Evolutionary conservation across 2,329 filamentous ascomycete species (phyloP), one percentile per base, ranked within the genome.

Genomic region (Fusarium redolens): DNA sequence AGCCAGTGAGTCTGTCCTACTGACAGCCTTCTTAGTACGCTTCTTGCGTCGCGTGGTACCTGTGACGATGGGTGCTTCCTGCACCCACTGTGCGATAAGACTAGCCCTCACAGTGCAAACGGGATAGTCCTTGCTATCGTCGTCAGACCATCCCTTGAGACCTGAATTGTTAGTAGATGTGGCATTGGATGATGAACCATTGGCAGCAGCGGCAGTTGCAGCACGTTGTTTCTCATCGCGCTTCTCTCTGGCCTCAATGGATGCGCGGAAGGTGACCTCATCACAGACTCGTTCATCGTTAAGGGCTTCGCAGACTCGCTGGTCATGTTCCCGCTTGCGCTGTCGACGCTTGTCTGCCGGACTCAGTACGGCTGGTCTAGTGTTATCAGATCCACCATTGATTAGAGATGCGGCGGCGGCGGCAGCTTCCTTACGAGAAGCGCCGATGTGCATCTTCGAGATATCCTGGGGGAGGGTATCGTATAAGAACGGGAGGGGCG

Each of bases 101-200:
- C 90, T 86, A 1, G 93, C 92, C 28, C 93, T 87, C 71, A 93
- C 91, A 3, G 92, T 93, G 22, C 88, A 86, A 71, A 93, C 90
- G 5, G 90, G 89, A 78, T 92, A 93, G 72, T 94, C 92, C 75
- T 89, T 90, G 1, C 87, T 88, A 67, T 92, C 89, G 58, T 92
- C 91, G 62, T 89, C 86, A 9, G 88, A 87, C 90, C 90, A 92
- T 13, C 89, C 83, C 75, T 90, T 91, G 15, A 76, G 75, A 3
- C 70, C 68, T 31, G 66, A 38, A 35, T 61, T 59, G 15, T 43
- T 51, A 22, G 44, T 56, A 14, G 57, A 40, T 31, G 38, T 31
- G 28, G n/a, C 30, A 30, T 55, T 31, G 22, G 58, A 25, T 15
- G 58, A 37, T 20, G 52, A 18, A 15, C 40, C 44, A 55, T 59